Base-by-base conservation (phyloP, 148 eudicot species). In the Suaeda aralocaspica region DNA sequence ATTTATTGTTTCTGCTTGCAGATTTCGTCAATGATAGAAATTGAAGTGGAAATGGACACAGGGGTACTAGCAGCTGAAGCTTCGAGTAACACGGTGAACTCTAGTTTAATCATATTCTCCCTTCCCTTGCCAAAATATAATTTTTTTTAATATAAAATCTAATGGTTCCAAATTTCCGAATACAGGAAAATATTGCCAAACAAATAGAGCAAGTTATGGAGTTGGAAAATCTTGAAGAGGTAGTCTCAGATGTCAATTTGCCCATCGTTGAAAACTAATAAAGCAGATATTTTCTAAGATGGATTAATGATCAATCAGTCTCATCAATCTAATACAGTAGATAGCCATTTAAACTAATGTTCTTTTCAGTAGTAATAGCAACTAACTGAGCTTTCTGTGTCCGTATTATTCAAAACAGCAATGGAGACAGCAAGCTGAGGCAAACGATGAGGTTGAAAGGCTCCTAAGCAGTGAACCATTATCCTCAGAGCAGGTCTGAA, bases 21-120 rank as follows among this genome's bases (percentile, higher is more conserved):
- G 99, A 89, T 94, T n/a, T 91, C 96, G 45, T 94, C 99, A 10
- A 91, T 94, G 91, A 94, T 94, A 75, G 99, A 94, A 81, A 94
- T 94, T 67, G 99, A 94, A 80, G 96, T 94, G 69, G 96, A 94
- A 80, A 82, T 94, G 96, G 97, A 94, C 78, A 78, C 91, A n/a
- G 86, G 91, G 81, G 93, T 94, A 76, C 79, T 86, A 74, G 96
- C 96, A 72, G 99, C 99, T 68, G 99, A 94, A 86, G 87, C 87
- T 58, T 86, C 92, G 55, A 88, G 91, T 82, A 87, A 84, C 72
- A 78, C 78, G 72, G 99, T 94, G 60, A 71, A 77, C 58, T 31
- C 28, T 66, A 44, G 45, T 63, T 72, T 16, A 29, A 19, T 36
- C 26, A 46, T 42, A 24, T 63, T 39, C 45, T 51, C 63, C 34